phyloP scores from a whole-genome alignment of 2,329 filamentous ascomycete genomes.

The Colletotrichum magnum region DNA sequence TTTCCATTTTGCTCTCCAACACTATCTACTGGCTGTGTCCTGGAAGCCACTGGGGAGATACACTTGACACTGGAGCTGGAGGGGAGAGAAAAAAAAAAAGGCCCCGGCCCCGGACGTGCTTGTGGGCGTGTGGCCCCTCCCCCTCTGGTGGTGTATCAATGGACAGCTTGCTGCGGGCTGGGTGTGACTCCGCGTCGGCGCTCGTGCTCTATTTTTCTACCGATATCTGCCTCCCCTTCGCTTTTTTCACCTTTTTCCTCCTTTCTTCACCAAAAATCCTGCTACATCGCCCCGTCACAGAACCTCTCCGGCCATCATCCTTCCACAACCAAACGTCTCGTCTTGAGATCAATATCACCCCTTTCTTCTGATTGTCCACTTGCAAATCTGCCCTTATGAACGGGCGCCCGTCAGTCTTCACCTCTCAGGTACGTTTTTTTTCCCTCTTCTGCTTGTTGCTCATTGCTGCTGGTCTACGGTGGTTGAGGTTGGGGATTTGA shows the following conservation, averaged over 20 bases:
- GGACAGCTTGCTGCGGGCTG: background rate
- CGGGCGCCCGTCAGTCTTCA: conserved; percentile 87
- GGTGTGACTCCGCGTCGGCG: conserved; percentile 34
- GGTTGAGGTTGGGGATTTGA: background rate
- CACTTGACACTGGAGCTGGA: no score
- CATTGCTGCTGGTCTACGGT: background rate
- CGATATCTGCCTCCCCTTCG: conserved; percentile 29
- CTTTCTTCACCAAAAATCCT: conserved; percentile 29
- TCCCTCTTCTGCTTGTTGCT: background rate
- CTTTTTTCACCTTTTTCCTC: conserved; percentile 40
- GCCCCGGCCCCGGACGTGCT: conserved; percentile 3
- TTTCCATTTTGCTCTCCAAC: conserved; percentile 32
- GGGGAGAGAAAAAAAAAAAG: background rate
- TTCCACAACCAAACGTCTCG: conserved; percentile 36
- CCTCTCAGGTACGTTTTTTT: conserved; percentile 79
- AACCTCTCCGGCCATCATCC: conserved; percentile 34
- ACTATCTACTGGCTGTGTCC: conserved; percentile 23
- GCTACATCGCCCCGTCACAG: conserved; percentile 33
- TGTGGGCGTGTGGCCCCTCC: background rate
- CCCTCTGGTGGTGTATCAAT: background rate
- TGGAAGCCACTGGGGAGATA: background rate
- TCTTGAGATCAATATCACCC: conserved; percentile 39
- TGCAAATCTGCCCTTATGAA: conserved; percentile 81
- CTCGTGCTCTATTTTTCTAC: conserved; percentile 37
- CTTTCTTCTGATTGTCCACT: conserved; percentile 48